Base-by-base conservation (phyloP, 2,329 filamentous ascomycete genomes). In the Aspergillus fructus region DNA sequence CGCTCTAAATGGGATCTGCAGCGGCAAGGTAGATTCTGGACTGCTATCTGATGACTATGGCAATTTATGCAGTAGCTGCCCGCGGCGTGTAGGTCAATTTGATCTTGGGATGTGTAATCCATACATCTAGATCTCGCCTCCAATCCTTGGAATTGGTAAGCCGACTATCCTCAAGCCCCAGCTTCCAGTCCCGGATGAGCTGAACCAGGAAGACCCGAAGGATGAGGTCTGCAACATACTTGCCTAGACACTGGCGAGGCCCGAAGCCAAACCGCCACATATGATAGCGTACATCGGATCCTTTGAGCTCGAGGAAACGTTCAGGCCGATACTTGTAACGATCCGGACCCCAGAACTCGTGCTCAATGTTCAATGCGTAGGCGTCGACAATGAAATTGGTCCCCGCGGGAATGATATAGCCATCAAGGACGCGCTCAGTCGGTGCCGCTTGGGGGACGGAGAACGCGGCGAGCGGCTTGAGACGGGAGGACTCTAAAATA, bases 181-280 rank as follows among this genome's bases (percentile, higher is more conserved):
- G 12, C 33, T 8, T 34, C 33, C 33, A 34, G 8, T 34, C 2
- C 3, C 33, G 33, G 6, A 34, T 8, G 3, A 34, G 33, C 3
- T 34, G 33, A 4, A 11, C 33, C 3, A 34, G 33, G 9, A 34
- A 34, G 1, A 54, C 40, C 6, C 67, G 56, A 46, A 77, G 66
- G 1, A 77, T 66, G 24, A 71, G n/a, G 50, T 79, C 77, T 3
- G 71, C 74, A 1, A 77, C 61, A 58, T 74, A 71, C 59, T 74
- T 76, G 0, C 78, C 78, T 63, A 81, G 59, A 55, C 78, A 81
- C 55, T 75, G 70, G 27, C 77, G 62, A 0, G 77, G 75, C 1
- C 78, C 78, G 57, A 79, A 80, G 0, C 78, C 78, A 62, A 78
- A 81, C 3, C 77, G 67, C 78, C 77, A 79, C 46, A 71, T 74